Evolutionary conservation across 257 asterid species (phyloP).

Genomic region (Craterostigma plantagineum): DNA sequence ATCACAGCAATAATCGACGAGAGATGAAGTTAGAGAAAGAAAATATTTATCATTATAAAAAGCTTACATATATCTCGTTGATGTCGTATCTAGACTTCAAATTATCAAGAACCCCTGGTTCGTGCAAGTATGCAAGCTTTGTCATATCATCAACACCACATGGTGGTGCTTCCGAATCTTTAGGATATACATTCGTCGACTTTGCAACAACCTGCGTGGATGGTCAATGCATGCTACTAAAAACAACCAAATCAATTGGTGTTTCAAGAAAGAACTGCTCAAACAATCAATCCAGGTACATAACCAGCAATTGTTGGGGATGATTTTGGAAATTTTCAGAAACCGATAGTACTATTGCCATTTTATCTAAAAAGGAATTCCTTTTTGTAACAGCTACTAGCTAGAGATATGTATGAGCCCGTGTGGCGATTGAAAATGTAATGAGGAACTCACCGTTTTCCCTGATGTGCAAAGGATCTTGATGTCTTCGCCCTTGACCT

Average conservation of each 20-base stretch:
- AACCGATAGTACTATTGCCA: too few relatives aligned
- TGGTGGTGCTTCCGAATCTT: conserved; percentile 92
- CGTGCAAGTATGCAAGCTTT: conserved; percentile 93
- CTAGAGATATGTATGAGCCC: neutral
- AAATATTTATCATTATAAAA: conserved; percentile 3
- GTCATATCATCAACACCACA: conserved; percentile 99
- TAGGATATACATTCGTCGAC: conserved; percentile 61
- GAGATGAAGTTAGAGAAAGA: neutral
- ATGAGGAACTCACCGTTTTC: conserved; percentile 47
- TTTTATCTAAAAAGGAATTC: neutral
- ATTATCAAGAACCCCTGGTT: conserved; percentile 87
- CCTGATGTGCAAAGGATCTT: conserved; percentile 75
- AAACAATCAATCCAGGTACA: too few relatives aligned
- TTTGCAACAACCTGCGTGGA: conserved; percentile 59
- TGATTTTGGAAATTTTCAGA: too few relatives aligned
- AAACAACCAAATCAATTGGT: too few relatives aligned
- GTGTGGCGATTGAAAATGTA: neutral
- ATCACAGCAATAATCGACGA: too few relatives aligned
- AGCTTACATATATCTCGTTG: conserved; percentile 87
- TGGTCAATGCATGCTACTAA: neutral
- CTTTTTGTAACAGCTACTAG: neutral
- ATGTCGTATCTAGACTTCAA: conserved; percentile 88
- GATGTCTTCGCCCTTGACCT: conserved; percentile 55
- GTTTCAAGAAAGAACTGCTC: too few relatives aligned
- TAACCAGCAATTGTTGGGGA: too few relatives aligned